These are phyloP conservation scores for Yamadazyma ubonensis DNA, from an alignment of 805 yeast species.

Conservation along the genomic window DNA sequence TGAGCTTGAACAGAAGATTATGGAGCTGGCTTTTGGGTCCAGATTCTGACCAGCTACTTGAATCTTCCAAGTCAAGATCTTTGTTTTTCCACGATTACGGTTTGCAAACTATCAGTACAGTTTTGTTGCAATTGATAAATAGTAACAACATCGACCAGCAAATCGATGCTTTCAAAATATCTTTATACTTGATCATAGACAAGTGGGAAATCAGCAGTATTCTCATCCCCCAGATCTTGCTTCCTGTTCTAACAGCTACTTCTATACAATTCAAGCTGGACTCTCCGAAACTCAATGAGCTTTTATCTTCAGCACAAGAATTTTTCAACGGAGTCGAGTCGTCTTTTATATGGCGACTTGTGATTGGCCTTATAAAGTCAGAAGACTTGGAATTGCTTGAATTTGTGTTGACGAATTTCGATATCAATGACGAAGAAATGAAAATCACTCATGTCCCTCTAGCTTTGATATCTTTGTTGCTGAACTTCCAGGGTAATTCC, in stretches of 20 bases:
- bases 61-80: constrained; percentile 28
- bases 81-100: constrained; percentile 66
- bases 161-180: constrained; percentile 58
- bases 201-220: constrained; percentile 90
- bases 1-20: constrained; percentile 90
- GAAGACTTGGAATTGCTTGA: constrained; percentile 47
- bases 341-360: constrained; percentile 64
- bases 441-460: constrained; percentile 72
- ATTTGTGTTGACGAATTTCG: constrained; percentile 63
- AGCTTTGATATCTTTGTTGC: constrained; percentile 50
- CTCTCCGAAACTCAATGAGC: constrained; percentile 39
- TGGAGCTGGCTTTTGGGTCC: constrained; percentile 96
- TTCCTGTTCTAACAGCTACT: constrained; percentile 46
- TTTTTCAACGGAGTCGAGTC: constrained; percentile 90
- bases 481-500: constrained; percentile 16
- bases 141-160: constrained; percentile 28
- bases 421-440: constrained; percentile 87
- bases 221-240: constrained; percentile 66
- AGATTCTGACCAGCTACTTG: constrained; percentile 30
- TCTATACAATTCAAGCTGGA: constrained; percentile 15
- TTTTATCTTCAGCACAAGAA: constrained; percentile 47
- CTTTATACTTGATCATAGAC: constrained; percentile 72
- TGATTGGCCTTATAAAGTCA: constrained; percentile 33
- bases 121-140: constrained; percentile 49
- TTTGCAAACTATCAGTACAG: constrained; percentile 45